Conservation (phyloP, 441 rosid species). For the Lagerstroemia fauriei region DNA sequence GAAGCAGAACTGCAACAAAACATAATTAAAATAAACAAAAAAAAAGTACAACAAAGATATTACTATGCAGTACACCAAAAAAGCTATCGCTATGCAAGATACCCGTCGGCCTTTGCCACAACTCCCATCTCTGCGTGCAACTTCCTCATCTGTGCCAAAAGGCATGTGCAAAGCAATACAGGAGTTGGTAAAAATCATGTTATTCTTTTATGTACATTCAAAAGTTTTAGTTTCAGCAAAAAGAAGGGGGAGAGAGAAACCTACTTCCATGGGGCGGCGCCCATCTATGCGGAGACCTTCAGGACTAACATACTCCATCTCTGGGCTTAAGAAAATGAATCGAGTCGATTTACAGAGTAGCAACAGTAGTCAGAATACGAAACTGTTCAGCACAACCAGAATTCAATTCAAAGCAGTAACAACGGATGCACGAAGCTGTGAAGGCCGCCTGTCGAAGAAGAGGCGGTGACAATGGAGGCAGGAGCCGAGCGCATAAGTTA, state of each 20-base stretch:
- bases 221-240: not conserved
- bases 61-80: not conserved
- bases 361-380: not conserved
- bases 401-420: not conserved
- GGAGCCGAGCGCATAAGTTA: no score
- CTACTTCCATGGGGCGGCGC: conserved; percentile 76
- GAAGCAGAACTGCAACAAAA: conserved; percentile 63
- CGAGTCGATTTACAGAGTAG: not conserved
- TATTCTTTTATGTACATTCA: not conserved
- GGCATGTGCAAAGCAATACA: not conserved
- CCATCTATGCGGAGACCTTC: conserved; percentile 87
- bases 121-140: conserved; percentile 78
- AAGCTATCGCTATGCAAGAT: not conserved
- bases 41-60: not conserved
- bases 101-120: conserved; percentile 83
- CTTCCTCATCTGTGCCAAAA: conserved; percentile 67
- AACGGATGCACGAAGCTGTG: no score
- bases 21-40: not conserved
- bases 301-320: conserved; percentile 79
- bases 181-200: not conserved
- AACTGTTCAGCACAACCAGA: not conserved
- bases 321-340: not conserved
- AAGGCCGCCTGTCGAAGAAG: no score
- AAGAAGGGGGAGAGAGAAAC: not conserved
- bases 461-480: no score